These are phyloP conservation scores for Penicillium sp. DNA, from an alignment of 2,329 filamentous ascomycete species.

Conservation along the genomic window DNA sequence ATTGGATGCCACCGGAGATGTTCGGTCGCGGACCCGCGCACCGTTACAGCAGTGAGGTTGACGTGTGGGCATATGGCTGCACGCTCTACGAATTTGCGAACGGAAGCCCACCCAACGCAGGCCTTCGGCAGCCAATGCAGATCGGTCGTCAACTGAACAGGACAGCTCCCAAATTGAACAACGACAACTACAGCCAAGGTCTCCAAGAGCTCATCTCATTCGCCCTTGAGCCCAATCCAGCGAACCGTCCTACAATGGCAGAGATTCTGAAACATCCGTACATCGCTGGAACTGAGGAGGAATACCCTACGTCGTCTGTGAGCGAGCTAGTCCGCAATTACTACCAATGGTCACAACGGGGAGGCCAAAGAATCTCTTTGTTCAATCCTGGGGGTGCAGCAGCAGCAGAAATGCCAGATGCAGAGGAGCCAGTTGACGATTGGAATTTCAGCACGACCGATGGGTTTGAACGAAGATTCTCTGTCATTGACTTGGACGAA, in stretches of 20 bases:
- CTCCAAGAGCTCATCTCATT: constrained; percentile 47
- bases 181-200: constrained; percentile 44
- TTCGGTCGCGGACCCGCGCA: constrained; percentile 42
- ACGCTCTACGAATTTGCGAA: constrained; percentile 51
- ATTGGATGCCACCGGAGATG: constrained; percentile 67
- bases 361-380: constrained; percentile 54
- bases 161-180: constrained; percentile 43
- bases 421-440: constrained; percentile 50
- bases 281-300: constrained; percentile 42
- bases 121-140: constrained; percentile 47
- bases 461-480: constrained; percentile 56
- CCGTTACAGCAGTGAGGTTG: constrained; percentile 50
- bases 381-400: constrained; percentile 60
- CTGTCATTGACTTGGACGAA: constrained; percentile 47
- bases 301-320: constrained; percentile 45
- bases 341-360: constrained; percentile 49
- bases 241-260: constrained; percentile 47
- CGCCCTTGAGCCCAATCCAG: constrained; percentile 44
- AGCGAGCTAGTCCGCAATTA: constrained; percentile 49
- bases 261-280: constrained; percentile 48
- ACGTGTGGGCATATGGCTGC: constrained; percentile 53
- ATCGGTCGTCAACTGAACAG: constrained; percentile 47
- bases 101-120: constrained; percentile 50
- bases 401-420: constrained; percentile 52
- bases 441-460: constrained; percentile 67